A percentile compares a stretch with the other conserved stretches of the same genome.
Conservation (phyloP, 176 grass and related monocot species). For the Musa itinerans region DNA sequence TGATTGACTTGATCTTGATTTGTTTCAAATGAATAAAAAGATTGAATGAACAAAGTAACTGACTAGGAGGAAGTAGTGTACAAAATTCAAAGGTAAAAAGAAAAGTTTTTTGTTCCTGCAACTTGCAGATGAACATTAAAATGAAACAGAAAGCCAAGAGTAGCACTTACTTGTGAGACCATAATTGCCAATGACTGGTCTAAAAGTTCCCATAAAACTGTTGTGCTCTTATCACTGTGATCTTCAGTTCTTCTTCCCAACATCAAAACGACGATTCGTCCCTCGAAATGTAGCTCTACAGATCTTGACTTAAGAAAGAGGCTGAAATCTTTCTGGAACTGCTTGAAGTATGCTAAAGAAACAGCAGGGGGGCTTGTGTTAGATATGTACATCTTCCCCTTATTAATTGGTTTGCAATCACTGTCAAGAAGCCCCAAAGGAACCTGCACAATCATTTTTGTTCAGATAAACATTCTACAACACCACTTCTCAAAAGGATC, state of each 20-base stretch:
- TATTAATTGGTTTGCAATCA: constrained; percentile 41
- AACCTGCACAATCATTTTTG: constrained; percentile 32
- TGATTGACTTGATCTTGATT: too few relatives aligned
- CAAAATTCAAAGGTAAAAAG: too few relatives aligned
- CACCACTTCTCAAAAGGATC: too few relatives aligned
- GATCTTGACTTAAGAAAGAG: constrained; percentile 74
- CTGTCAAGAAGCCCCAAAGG: constrained; percentile 45
- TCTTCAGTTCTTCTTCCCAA: constrained; percentile 50
- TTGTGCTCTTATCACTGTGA: constrained; percentile 39
- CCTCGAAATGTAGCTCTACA: constrained; percentile 47
- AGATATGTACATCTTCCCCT: constrained; percentile 81
- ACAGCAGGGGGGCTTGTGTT: constrained; percentile 51
- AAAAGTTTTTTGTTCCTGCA: too few relatives aligned
- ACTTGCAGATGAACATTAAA: too few relatives aligned
- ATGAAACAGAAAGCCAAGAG: too few relatives aligned
- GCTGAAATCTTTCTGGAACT: constrained; percentile 84
- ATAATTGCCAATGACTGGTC: constrained; percentile 65
- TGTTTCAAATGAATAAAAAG: too few relatives aligned
- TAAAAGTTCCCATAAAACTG: constrained; percentile 72
- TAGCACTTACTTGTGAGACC: constrained; percentile 40
- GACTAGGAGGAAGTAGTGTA: neutral
- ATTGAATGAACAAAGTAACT: too few relatives aligned
- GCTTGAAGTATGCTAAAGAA: constrained; percentile 43
- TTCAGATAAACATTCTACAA: too few relatives aligned
- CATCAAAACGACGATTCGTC: constrained; percentile 74